Evolutionary conservation across 228 moss, liverwort and hornwort species (phyloP), one percentile per base, ranked within the genome.

Genomic region (Sphagnum magellanicum): DNA sequence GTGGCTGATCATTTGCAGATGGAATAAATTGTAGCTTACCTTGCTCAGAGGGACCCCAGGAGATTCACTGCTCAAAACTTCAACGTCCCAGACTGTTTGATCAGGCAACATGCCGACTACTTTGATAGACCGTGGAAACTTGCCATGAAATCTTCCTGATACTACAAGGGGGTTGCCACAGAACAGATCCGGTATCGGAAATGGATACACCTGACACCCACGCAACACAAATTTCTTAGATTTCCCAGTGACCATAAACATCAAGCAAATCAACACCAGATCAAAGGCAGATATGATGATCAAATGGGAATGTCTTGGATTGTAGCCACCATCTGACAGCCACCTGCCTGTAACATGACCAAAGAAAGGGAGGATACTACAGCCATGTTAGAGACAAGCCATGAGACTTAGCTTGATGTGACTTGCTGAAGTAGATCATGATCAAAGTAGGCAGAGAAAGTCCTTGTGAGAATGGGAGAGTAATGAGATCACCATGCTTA

Each of bases 121-220:
- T 63, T 79, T 83, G 32, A 92, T 76, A 47, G 81, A 78, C 52
- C 74, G 72, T 11, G 91, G 91, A 63, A 85, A 92, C 5, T 14
- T 76, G 70, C 85, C 91, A 63, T 77, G 73, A 68, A 84, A 92
- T 69, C 82, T 92, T 73, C 89, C 89, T 72, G 89, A 92, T 32
- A 89, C 76, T 63, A 85, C 78, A 68, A 92, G 70, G 6, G 91
- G 89, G 68, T 81, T 92, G 64, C 87, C 87, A 74, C 89, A 89
- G 64, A 92, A 92, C 61, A 92, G 79, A 79, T 92, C 89, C 66
- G 89, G 87, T 75, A 89, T 83, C 32, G 91, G 81, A 79, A 79
- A 92, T 52, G 91, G 89, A 68, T 92, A 89, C 6, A 87, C 72
- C 91, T 91, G 82, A 71, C 74, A 68, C 73, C 32, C 32, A 32